Conservation (phyloP, 345 rosid genomes). For the Rhizophora apiculata region DNA sequence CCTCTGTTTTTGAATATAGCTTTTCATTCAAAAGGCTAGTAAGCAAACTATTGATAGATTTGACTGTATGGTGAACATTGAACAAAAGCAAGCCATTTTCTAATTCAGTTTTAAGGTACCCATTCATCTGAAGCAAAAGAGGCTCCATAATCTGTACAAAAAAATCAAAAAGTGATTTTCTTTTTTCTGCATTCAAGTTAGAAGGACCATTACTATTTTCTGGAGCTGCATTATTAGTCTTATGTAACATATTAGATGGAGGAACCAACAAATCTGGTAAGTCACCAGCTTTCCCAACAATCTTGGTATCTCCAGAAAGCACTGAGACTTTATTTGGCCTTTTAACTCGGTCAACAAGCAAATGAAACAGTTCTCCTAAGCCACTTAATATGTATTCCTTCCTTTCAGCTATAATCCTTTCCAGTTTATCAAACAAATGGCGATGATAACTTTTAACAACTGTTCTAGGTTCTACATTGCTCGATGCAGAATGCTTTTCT, state of each 20-base stretch:
- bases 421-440: constrained; percentile 66
- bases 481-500: constrained; percentile 45
- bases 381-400: constrained; percentile 44
- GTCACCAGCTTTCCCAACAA: constrained; percentile 25
- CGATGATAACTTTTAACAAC: constrained; percentile 71
- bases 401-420: constrained; percentile 44
- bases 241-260: constrained; percentile 16
- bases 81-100: constrained; percentile 32
- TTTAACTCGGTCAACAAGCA: constrained; percentile 59
- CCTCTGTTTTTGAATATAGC: constrained; percentile 69
- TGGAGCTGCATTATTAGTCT: constrained; percentile 28
- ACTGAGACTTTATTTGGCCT: constrained; percentile 48
- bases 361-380: constrained; percentile 55
- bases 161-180: constrained; percentile 67
- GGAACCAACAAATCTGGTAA: constrained; percentile 31
- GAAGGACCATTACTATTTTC: constrained; percentile 37
- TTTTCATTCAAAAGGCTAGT: constrained; percentile 46
- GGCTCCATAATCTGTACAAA: constrained; percentile 87
- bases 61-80: constrained; percentile 47
- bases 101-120: constrained; percentile 36
- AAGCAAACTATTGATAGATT: constrained; percentile 56
- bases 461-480: constrained; percentile 30
- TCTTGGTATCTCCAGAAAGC: constrained; percentile 37
- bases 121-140: constrained; percentile 51
- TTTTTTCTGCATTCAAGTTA: constrained; percentile 53